Conservation (phyloP, 768 basidiomycete species). For the Erythrobasidium yunnanense region DNA sequence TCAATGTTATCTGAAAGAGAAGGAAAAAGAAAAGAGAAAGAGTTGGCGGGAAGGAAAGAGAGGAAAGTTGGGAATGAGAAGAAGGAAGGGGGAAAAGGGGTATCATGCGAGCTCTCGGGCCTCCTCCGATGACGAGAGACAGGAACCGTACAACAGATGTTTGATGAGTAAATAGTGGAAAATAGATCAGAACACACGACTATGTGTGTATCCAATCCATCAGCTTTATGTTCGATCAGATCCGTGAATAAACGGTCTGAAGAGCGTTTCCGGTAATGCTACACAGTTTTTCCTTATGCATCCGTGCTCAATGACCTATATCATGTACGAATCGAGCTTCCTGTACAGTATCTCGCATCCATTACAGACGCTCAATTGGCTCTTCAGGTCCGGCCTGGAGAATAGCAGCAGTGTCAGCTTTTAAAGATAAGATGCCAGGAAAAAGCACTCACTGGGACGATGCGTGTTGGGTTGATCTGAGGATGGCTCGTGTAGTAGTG, state of each 20-base stretch:
- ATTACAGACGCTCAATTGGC: conserved; percentile 6
- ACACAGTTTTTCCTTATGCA: neutral
- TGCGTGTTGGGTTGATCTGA: conserved; percentile 58
- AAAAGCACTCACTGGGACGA: conserved; percentile 49
- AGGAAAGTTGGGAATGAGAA: too few species aligned
- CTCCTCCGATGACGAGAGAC: too few species aligned
- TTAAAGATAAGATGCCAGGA: neutral
- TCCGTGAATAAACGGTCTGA: neutral
- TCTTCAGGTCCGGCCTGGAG: conserved; percentile 3
- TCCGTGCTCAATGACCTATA: neutral
- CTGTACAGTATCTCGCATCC: neutral
- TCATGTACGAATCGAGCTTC: neutral
- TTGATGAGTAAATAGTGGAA: too few species aligned
- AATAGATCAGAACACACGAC: neutral
- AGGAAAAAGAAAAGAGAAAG: too few species aligned
- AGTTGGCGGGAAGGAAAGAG: too few species aligned
- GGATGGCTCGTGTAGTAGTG: conserved; percentile 25
- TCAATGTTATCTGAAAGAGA: too few species aligned
- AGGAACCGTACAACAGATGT: too few species aligned
- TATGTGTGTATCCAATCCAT: neutral
- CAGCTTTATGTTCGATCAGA: too few species aligned
- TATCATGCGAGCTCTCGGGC: too few species aligned
- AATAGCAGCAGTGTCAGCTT: neutral
- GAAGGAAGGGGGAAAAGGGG: too few species aligned
- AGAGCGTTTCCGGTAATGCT: neutral